Evolutionary conservation across 2,329 filamentous ascomycete species (phyloP).

Genomic region (Pseudogymnoascus sp.): DNA sequence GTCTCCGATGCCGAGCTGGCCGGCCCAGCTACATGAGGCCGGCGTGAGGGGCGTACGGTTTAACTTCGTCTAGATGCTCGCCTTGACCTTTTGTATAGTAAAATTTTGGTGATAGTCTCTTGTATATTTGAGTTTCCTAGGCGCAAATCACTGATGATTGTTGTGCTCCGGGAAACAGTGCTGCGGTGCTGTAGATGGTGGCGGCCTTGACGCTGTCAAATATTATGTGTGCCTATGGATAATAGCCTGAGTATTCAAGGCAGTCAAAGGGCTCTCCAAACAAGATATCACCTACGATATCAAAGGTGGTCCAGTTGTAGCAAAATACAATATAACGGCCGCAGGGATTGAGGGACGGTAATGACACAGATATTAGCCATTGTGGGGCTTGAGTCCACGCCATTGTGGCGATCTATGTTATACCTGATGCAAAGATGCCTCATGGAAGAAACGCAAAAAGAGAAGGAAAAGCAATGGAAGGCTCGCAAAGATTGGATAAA

Average conservation of each 20-base stretch:
- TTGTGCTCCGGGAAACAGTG: neutral
- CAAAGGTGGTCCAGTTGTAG: slow-evolving; percentile 30
- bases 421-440: no score
- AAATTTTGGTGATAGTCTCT: neutral
- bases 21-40: slow-evolving; percentile 19
- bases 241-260: slow-evolving; percentile 23
- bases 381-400: no score
- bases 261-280: slow-evolving; percentile 27
- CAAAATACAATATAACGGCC: no score
- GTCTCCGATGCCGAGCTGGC: slow-evolving; percentile 18
- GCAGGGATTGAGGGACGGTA: no score
- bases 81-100: slow-evolving; percentile 2
- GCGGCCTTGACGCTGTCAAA: slow-evolving; percentile 21
- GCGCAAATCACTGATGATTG: slow-evolving; percentile 2
- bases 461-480: no score
- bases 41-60: slow-evolving; percentile 30
- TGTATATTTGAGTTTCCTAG: neutral
- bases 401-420: no score
- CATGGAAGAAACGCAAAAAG: no score
- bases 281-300: slow-evolving; percentile 29
- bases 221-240: slow-evolving; percentile 23
- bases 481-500: no score
- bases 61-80: slow-evolving; percentile 27
- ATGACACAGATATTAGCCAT: no score
- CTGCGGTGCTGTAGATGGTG: neutral